These are phyloP conservation scores for Phaeolepiota aurea DNA, from an alignment of 768 basidiomycete species.

Conservation along the genomic window DNA sequence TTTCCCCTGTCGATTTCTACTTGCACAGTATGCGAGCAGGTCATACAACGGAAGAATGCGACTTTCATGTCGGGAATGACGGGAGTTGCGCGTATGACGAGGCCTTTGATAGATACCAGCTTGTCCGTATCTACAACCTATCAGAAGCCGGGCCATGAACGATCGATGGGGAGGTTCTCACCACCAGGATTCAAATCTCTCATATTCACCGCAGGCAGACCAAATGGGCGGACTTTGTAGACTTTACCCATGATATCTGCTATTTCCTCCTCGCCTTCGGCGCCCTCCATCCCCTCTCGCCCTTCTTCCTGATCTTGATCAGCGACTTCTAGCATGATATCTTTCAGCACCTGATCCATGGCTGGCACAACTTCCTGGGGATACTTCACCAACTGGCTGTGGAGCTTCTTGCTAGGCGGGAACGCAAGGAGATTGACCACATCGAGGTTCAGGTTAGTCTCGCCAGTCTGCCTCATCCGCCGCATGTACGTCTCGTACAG, in stretches of 20 bases:
- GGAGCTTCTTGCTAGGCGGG: conserved; percentile 75
- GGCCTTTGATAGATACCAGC: conserved; percentile 90
- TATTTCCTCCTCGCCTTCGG: conserved; percentile 77
- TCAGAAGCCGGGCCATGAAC: conserved; percentile 1
- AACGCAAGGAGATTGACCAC: conserved; percentile 80
- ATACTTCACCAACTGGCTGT: conserved; percentile 81
- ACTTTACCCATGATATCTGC: conserved; percentile 79
- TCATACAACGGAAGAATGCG: conserved; percentile 96
- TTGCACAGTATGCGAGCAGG: conserved; percentile 94
- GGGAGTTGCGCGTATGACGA: conserved; percentile 94
- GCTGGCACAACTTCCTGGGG: conserved; percentile 96
- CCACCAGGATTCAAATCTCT: conserved; percentile 90
- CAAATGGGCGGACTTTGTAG: conserved; percentile 92
- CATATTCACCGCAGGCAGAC: conserved; percentile 83
- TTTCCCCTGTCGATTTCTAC: conserved; percentile 97
- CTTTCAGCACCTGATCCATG: conserved; percentile 95
- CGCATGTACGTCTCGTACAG: conserved; percentile 79
- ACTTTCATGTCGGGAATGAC: conserved; percentile 99
- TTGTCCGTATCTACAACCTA: conserved; percentile 83
- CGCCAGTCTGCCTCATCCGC: conserved; percentile 85
- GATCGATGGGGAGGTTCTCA: conserved; percentile 22
- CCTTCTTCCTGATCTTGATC: conserved; percentile 71
- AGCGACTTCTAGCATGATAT: conserved; percentile 82
- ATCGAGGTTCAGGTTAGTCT: conserved; percentile 90
- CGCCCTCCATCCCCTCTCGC: conserved; percentile 67